phyloP scores from a whole-genome alignment of 208 protist genomes.

The Acanthamoeba lenticulata region DNA sequence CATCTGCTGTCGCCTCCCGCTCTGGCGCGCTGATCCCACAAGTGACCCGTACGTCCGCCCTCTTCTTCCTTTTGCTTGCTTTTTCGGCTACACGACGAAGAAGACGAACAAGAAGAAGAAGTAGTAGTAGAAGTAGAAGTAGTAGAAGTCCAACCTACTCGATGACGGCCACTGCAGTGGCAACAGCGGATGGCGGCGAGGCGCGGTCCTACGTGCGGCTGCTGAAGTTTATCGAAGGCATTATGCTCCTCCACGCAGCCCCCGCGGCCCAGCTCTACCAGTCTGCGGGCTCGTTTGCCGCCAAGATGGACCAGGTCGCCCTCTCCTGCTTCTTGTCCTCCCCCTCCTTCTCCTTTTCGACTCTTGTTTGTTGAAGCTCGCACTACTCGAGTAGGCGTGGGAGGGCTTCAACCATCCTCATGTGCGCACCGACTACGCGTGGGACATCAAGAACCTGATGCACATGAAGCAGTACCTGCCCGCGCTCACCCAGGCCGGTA shows the following conservation, averaged over 20 bases:
- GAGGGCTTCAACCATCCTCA: neutral
- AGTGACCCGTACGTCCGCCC: neutral
- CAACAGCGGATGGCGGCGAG: neutral
- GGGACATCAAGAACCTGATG: slow-evolving; percentile 33
- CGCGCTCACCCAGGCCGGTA: neutral
- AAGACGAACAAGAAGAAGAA: no score
- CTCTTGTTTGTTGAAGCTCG: neutral
- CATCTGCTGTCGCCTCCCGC: neutral
- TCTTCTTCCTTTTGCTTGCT: neutral
- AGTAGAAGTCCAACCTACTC: no score
- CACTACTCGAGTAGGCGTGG: neutral
- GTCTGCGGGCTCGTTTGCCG: neutral
- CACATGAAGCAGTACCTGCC: slow-evolving; percentile 21
- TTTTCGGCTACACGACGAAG: neutral
- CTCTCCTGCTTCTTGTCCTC: neutral
- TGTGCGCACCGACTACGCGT: slow-evolving; percentile 28
- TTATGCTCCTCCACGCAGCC: neutral
- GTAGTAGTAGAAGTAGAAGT: no score
- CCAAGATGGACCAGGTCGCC: neutral
- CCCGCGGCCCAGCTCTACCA: neutral
- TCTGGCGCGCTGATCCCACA: slow-evolving; percentile 10
- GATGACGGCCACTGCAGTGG: neutral
- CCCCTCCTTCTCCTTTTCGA: neutral
- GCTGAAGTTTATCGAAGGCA: slow-evolving; percentile 11
- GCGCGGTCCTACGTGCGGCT: neutral